phyloP scores from a whole-genome alignment of 495 filamentous ascomycete genomes.

The Aspergillus sparsus region DNA sequence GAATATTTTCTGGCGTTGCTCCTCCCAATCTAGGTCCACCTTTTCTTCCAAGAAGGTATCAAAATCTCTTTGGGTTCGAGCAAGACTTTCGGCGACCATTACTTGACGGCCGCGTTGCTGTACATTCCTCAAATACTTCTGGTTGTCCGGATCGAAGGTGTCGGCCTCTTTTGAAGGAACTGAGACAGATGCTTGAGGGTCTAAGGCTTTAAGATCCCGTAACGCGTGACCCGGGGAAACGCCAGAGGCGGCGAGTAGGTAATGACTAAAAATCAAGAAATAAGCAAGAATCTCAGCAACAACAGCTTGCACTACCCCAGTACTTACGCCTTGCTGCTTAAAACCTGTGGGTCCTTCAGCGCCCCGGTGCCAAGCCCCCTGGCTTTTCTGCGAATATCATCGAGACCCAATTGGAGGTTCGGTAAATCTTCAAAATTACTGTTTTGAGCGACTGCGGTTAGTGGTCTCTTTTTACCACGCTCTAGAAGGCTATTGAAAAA shows the following conservation, averaged over 20 bases:
- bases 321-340: conserved; percentile 66
- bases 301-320: not conserved
- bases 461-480: conserved; percentile 59
- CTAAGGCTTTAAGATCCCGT: conserved; percentile 69
- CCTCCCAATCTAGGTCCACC: conserved; percentile 92
- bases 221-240: conserved; percentile 75
- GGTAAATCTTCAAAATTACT: conserved; percentile 51
- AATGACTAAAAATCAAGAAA: conserved; percentile 53
- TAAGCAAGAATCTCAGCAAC: not conserved
- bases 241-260: conserved; percentile 87
- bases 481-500: conserved; percentile 89
- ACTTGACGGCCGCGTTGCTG: conserved; percentile 88
- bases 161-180: conserved; percentile 45
- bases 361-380: conserved; percentile 67
- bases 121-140: conserved; percentile 77
- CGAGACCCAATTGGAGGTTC: conserved; percentile 75
- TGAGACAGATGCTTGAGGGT: conserved; percentile 47
- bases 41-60: conserved; percentile 91
- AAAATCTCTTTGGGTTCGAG: conserved; percentile 85
- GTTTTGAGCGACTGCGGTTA: conserved; percentile 39
- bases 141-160: conserved; percentile 71
- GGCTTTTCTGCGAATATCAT: conserved; percentile 82
- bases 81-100: conserved; percentile 85
- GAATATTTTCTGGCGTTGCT: conserved; percentile 87
- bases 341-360: conserved; percentile 43